Base-by-base conservation (phyloP, 1,284 basidiomycete species). In the Coniferiporia sulphurascens region DNA sequence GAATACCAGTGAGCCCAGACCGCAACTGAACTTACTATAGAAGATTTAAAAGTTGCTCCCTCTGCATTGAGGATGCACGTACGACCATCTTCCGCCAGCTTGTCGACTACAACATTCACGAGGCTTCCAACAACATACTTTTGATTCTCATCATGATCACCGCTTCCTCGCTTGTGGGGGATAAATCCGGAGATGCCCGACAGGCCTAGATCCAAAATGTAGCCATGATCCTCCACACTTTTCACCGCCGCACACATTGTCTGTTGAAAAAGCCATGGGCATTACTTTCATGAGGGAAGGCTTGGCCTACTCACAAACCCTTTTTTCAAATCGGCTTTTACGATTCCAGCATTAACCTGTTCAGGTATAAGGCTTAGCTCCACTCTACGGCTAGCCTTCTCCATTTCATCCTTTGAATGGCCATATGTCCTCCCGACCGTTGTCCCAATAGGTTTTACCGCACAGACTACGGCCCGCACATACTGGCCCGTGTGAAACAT, bases 191-290 rank as follows among this genome's bases (percentile, higher is more conserved):
- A 85, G 32, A 88, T 72, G 35, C 85, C 83, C 10, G 82, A 71
- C 19, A 96, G 68, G 0, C 97, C 97, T 38, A 96, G 76, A 65
- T 96, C 91, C 19, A 99, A 79, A 56, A 89, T 83, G 74, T 96
- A 98, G 0, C 96, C 96, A 72, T 98, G 93, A 68, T 99, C 97
- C 74, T 99, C 97, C 36, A 91, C 76, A 67, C 89, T 92, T 72
- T 89, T 86, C 34, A 98, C 79, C 49, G 90, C 84, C 9, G 86
- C 91, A 0, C 87, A 82, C 55, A 97, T 68, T 15, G 83, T 82
- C 89, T 93, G 55, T n/a, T 38, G 34, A 53, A 45, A 36, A n/a
- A 36, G 46, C 59, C 66, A 55, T 68, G 52, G 59, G 46, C 53
- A 41, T 44, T 22, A 9, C 45, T 43, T 17, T 35, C 12, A 44